A percentile compares a stretch with the other conserved stretches of the same genome.
Evolutionary conservation across 2,329 filamentous ascomycete genomes (phyloP).

Genomic region (Plectosphaerella cucumerina): DNA sequence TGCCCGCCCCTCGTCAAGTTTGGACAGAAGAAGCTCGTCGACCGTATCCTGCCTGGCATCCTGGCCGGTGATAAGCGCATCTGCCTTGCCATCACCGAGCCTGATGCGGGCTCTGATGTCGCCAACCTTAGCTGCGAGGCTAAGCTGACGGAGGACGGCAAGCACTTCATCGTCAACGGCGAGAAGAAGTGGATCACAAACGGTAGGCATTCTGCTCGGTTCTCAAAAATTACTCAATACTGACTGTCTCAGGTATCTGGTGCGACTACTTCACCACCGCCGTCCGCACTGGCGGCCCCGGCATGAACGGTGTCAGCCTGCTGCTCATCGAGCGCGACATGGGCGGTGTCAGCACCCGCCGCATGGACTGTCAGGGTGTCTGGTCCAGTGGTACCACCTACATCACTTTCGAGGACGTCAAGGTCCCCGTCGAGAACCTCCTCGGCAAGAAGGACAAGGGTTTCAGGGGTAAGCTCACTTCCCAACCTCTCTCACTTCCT

Average conservation of each 20-base stretch:
- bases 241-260: slow-evolving; percentile 54
- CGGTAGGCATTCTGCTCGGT: slow-evolving; percentile 39
- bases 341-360: slow-evolving; percentile 84
- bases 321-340: slow-evolving; percentile 84
- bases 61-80: slow-evolving; percentile 93
- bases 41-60: slow-evolving; percentile 85
- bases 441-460: slow-evolving; percentile 98
- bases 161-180: slow-evolving; percentile 98
- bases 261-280: slow-evolving; percentile 96
- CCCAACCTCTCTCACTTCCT: neutral
- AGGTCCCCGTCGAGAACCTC: slow-evolving; percentile 98
- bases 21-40: slow-evolving; percentile 76
- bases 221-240: neutral
- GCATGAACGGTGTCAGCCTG: slow-evolving; percentile 90
- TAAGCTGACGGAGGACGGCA: slow-evolving; percentile 89
- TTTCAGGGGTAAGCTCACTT: slow-evolving; percentile 63
- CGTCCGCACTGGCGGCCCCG: slow-evolving; percentile 80
- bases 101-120: slow-evolving; percentile 90
- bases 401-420: slow-evolving; percentile 97
- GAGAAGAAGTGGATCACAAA: slow-evolving; percentile 99
- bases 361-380: slow-evolving; percentile 98
- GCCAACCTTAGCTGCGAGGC: slow-evolving; percentile 95
- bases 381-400: slow-evolving; percentile 96
- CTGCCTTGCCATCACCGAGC: slow-evolving; percentile 95
- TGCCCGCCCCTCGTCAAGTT: slow-evolving; percentile 90